Evolutionary conservation across 2,329 filamentous ascomycete genomes (phyloP), one percentile per base, ranked within the genome.

Genomic region (Talaromyces islandicus): DNA sequence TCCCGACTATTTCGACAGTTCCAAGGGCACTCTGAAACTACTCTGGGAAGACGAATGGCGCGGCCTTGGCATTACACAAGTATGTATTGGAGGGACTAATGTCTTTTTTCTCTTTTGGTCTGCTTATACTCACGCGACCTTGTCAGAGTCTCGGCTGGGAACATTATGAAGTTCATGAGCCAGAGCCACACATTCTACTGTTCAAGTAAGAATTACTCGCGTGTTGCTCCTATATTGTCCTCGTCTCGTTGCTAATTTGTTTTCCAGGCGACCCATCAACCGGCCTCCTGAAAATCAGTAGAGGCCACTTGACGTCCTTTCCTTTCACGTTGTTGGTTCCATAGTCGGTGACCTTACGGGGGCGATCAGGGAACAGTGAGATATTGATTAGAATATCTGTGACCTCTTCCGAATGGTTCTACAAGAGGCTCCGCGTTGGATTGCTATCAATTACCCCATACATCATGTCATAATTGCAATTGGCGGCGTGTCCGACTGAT

Each of bases 41-140:
- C 80, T 99, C 63, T 97, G 93, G 92, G 94, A 99, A 76, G 93
- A 97, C 66, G 94, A 99, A 79, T 99, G 94, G 94, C 88, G 94
- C 77, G 92, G 89, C 38, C 83, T 99, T 71, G 94, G 94, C 56
- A 99, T 99, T 73, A 99, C 94, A 66, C 93, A 96, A 87, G 92
- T 96, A 79, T 54, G 82, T 54, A 56, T 43, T 29, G 17, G 14
- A 27, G 2, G 11, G 24, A 7, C 19, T 17, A 25, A 4, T 21
- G 10, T 21, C 19, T 0, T 27, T 32, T n/a, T 17, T 21, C 14
- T 17, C n/a, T 57, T 6, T 51, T 25, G 21, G 19, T 32, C 24
- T 24, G 6, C 3, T 12, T 24, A 25, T 54, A 30, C 53, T 62
- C 7, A 60, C 32, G 17, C 48, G 59, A 43, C 25, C 29, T 24